phyloP scores from a whole-genome alignment of 371 early-diverging fungal genomes.

The Batkoa obscura region DNA sequence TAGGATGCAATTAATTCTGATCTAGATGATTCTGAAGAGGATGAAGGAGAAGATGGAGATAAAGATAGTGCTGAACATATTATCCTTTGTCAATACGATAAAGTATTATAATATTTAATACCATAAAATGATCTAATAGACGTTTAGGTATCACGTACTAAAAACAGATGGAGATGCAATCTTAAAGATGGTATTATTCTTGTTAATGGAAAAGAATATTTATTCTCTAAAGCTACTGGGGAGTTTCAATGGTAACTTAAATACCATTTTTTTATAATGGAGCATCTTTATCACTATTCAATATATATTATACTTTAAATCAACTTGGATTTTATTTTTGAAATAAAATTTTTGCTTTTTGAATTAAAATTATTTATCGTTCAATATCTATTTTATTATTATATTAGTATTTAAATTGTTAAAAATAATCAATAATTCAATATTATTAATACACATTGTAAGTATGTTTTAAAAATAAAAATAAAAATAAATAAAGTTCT shows the following conservation, averaged over 20 bases:
- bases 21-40: conserved; percentile 55
- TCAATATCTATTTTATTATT: too few species aligned
- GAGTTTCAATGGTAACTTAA: conserved; percentile 76
- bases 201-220: conserved; percentile 82
- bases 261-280: too few species aligned
- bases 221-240: conserved; percentile 80
- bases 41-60: conserved; percentile 39
- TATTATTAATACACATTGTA: too few species aligned
- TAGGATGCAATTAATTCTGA: conserved; percentile 73
- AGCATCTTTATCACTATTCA: too few species aligned
- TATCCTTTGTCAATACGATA: conserved; percentile 88
- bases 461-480: too few species aligned
- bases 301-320: too few species aligned
- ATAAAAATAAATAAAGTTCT: too few species aligned
- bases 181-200: conserved; percentile 87
- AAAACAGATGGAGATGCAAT: conserved; percentile 94
- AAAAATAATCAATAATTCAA: too few species aligned
- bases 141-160: conserved; percentile 58
- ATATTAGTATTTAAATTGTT: too few species aligned
- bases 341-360: too few species aligned
- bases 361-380: too few species aligned
- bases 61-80: conserved; percentile 64
- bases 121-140: background rate
- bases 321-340: too few species aligned
- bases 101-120: conserved; percentile 20